Base-by-base conservation (phyloP, 805 yeast genomes). In the Ogataea haglerorum region DNA sequence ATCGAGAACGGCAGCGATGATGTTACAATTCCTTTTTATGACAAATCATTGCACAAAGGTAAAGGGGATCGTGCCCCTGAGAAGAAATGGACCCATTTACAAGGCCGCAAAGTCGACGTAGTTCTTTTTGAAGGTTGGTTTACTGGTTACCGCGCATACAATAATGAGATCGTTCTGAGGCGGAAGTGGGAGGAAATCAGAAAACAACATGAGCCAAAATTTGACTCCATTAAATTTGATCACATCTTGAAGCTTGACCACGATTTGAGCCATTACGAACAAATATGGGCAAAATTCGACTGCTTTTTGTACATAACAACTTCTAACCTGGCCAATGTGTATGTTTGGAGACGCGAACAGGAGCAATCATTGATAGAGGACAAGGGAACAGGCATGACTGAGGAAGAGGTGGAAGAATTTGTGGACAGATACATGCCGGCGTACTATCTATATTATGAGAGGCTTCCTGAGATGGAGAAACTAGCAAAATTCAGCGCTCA, bases 41-140 rank as follows among this genome's bases (percentile, higher is more conserved):
- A 91, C 56, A 93, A 91, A 59, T 76, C 95, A 2, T 66, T 69
- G 12, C 74, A 66, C 52, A 36, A 54, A 16, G 98, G 98, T 0
- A 73, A 73, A 40, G 99, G 99, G 5, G 98, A 91, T 61, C 67
- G 98, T 38, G 51, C 60, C 6, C 66, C 67, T 0, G 51, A 40
- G 6, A 46, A 51, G 0, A 46, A 65, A 10, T 78, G 82, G 82
- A 49, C 55, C 2, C 48, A 47, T 22, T 17, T 52, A 12, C 28
- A 36, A 3, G 40, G 33, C 13, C 42, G 45, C 2, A 73, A 75
- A 2, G 68, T 78, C 3, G 87, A 85, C 52, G 73, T 89, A 3
- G 72, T 91, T 3, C 60, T 91, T 2, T 69, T 93, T 29, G 99
- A 91, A 63, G 99, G 98, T 4, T 91, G 99, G 99, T 88, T 90